These are phyloP conservation scores for Umbelopsis sp. DNA, from an alignment of 192 early-diverging fungal species.

Conservation along the genomic window DNA sequence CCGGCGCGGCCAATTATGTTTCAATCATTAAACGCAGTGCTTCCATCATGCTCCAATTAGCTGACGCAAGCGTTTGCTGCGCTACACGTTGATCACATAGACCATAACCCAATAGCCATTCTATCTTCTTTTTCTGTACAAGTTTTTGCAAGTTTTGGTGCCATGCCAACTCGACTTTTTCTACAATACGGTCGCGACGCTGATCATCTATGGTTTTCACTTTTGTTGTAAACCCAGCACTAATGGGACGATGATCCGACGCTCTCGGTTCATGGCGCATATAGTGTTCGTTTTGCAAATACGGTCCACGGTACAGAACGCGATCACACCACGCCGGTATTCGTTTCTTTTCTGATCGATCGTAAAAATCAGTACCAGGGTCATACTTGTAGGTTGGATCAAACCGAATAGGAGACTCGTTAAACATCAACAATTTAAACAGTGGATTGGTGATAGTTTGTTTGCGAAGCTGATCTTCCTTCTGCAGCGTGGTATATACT, in stretches of 20 bases:
- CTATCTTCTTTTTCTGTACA: slow-evolving; percentile 28
- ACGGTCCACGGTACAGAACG: slow-evolving; percentile 64
- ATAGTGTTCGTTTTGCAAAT: slow-evolving; percentile 56
- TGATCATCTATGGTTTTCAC: slow-evolving; percentile 64
- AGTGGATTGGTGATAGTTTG: slow-evolving; percentile 56
- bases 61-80: slow-evolving; percentile 16
- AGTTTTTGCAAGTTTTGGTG: slow-evolving; percentile 38
- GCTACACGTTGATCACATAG: background rate
- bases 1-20: background rate
- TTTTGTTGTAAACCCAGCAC: slow-evolving; percentile 63
- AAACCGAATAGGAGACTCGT: slow-evolving; percentile 80
- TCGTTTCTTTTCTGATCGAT: slow-evolving; percentile 92
- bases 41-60: slow-evolving; percentile 18
- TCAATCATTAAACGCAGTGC: background rate
- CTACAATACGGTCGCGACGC: slow-evolving; percentile 44
- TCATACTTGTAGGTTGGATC: slow-evolving; percentile 99
- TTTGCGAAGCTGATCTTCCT: slow-evolving; percentile 65
- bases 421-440: slow-evolving; percentile 78
- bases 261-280: slow-evolving; percentile 68
- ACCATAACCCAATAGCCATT: slow-evolving; percentile 2
- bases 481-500: slow-evolving; percentile 59
- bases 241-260: slow-evolving; percentile 88
- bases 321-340: slow-evolving; percentile 98
- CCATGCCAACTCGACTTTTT: slow-evolving; percentile 55
- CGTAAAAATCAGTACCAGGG: slow-evolving; percentile 80